Evolutionary conservation across 2,329 filamentous ascomycete species (phyloP), one percentile per base, ranked within the genome.

Genomic region (Fusarium burgessii): DNA sequence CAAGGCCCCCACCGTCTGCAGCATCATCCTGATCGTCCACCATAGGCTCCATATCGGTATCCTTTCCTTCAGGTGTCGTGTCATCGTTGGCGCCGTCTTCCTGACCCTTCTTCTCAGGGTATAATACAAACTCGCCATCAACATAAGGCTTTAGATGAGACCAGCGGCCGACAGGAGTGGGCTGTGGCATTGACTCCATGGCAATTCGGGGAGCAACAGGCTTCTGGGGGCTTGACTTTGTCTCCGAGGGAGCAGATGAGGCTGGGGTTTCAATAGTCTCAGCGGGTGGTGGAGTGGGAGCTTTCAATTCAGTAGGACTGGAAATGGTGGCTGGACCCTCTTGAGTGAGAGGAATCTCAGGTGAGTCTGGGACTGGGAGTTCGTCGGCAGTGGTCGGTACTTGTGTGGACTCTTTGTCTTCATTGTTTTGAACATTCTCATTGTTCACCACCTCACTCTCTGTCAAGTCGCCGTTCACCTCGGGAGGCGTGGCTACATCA

Each of bases 91-190:
- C 66, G 6, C 68, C 71, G 23, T 81, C 80, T 20, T 80, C 80
- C 11, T 81, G 75, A 20, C 69, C 64, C 60, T 77, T 81, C 66
- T 76, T 81, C 58, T 83, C 82, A 2, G 83, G 83, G 46, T 84
- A 83, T 4, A 77, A 68, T 27, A 80, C 68, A 57, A 76, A 82
- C 61, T 84, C 82, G 18, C 78, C 80, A 33, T 80, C 77, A 11
- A 84, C 62, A 52, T 83, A 84, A 7, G 83, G 81, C 4, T 80
- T 84, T 12, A 84, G 75, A 42, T 82, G 71, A 23, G 80, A 74
- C 79, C 81, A 84, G 25, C 78, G 77, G 5, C 80, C 79, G 15
- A 57, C 59, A 15, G 77, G 79, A 8, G 71, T 64, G 50, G 78
- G 78, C 38, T 80, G 78, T 33, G 77, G 73, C 59, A 77, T 73